These are phyloP conservation scores for Polymyxa betae DNA, from an alignment of 208 protist species.

Conservation along the genomic window DNA sequence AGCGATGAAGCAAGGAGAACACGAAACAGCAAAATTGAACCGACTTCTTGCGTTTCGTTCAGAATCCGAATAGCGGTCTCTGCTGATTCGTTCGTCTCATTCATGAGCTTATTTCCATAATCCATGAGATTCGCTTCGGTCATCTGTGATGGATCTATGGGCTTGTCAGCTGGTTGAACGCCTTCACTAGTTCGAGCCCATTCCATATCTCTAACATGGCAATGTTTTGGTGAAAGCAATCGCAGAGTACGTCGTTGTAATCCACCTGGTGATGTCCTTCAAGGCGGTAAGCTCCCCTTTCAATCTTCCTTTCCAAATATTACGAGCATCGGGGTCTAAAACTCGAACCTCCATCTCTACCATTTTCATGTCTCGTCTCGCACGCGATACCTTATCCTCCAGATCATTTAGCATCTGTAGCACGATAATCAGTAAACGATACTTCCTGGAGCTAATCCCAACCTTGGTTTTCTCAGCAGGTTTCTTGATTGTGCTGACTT, in stretches of 20 bases:
- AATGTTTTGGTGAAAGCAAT: neutral
- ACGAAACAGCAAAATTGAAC: neutral
- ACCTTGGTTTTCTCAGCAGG: slow-evolving; percentile 35
- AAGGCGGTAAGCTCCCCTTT: neutral
- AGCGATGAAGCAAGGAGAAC: too few species aligned
- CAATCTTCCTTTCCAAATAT: slow-evolving; percentile 15
- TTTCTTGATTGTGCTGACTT: slow-evolving; percentile 12
- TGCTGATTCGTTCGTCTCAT: slow-evolving; percentile 35
- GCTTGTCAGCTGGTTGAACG: neutral
- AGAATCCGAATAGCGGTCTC: slow-evolving; percentile 42
- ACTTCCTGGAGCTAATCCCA: neutral
- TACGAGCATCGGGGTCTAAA: neutral
- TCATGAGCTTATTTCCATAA: slow-evolving; percentile 28
- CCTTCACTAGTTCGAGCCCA: slow-evolving; percentile 5
- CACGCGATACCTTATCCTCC: slow-evolving; percentile 3
- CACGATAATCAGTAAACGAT: neutral
- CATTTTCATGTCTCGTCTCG: slow-evolving; percentile 50
- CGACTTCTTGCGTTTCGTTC: slow-evolving; percentile 14
- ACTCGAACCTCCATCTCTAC: slow-evolving; percentile 45
- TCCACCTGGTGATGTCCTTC: slow-evolving; percentile 30
- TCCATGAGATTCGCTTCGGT: neutral
- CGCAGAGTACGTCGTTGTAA: neutral
- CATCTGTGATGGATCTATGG: neutral
- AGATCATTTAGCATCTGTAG: neutral
- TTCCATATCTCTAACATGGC: neutral